A percentile compares a stretch with the other conserved stretches of the same genome.
These are phyloP conservation scores for Monosporozyma solicola DNA, from an alignment of 805 yeast genomes.

Conservation along the genomic window DNA sequence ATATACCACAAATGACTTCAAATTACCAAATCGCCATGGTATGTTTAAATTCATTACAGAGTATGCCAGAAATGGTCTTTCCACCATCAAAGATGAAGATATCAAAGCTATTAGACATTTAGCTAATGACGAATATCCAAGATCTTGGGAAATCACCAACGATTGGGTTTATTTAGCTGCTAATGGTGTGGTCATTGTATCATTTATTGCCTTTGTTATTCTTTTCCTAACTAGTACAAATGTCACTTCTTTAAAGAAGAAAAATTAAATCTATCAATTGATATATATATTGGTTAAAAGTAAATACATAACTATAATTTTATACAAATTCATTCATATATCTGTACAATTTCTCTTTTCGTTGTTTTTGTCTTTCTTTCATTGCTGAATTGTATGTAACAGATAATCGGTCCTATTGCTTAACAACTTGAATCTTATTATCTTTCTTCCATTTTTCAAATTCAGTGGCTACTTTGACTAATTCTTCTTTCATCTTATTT, in stretches of 20 bases:
- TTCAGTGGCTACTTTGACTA: slow-evolving; percentile 24
- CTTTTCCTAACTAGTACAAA: slow-evolving; percentile 36
- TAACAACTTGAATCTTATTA: slow-evolving; percentile 29
- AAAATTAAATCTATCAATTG: slow-evolving; percentile 6
- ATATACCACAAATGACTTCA: slow-evolving; percentile 47
- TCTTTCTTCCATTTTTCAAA: slow-evolving; percentile 30
- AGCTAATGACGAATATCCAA: slow-evolving; percentile 89
- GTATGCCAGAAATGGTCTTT: slow-evolving; percentile 69
- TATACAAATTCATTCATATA: not conserved
- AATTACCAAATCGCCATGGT: slow-evolving; percentile 93
- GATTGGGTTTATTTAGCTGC: slow-evolving; percentile 85
- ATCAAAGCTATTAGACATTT: slow-evolving; percentile 84
- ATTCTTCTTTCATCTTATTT: slow-evolving; percentile 23
- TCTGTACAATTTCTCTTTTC: not conserved
- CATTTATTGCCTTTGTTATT: slow-evolving; percentile 72
- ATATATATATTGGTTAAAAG: too few relatives aligned
- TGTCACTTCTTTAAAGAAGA: slow-evolving; percentile 15
- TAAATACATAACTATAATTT: not conserved
- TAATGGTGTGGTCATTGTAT: slow-evolving; percentile 55
- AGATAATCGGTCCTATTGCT: slow-evolving; percentile 11
- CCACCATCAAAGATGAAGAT: slow-evolving; percentile 54
- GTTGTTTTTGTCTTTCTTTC: not conserved
- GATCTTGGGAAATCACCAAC: slow-evolving; percentile 89
- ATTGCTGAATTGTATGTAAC: not conserved
- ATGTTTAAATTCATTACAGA: slow-evolving; percentile 79